These are phyloP conservation scores for Fusarium sambucinum DNA, from an alignment of 2,329 filamentous ascomycete species.

Conservation along the genomic window DNA sequence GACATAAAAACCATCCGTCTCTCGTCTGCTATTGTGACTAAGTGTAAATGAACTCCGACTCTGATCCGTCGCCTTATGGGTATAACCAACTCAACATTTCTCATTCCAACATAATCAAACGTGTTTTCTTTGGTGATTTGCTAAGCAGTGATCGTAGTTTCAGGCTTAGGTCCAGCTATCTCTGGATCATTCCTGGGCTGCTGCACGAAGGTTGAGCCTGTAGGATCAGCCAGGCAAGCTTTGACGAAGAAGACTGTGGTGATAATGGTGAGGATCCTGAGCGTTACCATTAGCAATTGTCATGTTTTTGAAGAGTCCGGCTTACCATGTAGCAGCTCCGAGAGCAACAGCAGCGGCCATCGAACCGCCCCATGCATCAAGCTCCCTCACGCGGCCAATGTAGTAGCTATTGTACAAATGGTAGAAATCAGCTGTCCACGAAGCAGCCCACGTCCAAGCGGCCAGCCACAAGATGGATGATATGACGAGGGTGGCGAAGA, in stretches of 20 bases:
- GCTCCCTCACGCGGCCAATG: conserved; percentile 17
- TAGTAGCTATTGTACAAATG: conserved; percentile 41
- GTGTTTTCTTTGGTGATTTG: background rate
- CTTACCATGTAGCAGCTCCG: conserved; percentile 57
- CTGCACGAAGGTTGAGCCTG: conserved; percentile 25
- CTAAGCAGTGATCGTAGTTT: conserved; percentile 2
- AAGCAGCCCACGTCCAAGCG: conserved; percentile 54
- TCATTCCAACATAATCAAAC: background rate
- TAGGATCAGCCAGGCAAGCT: conserved; percentile 46
- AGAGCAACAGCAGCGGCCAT: conserved; percentile 57
- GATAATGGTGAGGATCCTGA: conserved; percentile 56
- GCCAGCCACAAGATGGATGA: conserved; percentile 60
- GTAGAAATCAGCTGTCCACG: conserved; percentile 49
- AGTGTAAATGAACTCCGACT: background rate
- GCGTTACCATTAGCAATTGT: background rate
- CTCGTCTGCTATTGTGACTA: background rate
- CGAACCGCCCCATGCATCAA: conserved; percentile 45
- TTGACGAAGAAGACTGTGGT: conserved; percentile 56
- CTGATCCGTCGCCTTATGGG: background rate
- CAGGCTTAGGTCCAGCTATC: conserved; percentile 30
- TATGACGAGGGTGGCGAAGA: conserved; percentile 54
- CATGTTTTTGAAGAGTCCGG: background rate
- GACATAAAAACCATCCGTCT: background rate
- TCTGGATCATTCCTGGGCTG: conserved; percentile 24
- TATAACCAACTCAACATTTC: background rate